Conservation (phyloP, 1,284 basidiomycete genomes). For the Ceratorhiza oryzae-sativae region DNA sequence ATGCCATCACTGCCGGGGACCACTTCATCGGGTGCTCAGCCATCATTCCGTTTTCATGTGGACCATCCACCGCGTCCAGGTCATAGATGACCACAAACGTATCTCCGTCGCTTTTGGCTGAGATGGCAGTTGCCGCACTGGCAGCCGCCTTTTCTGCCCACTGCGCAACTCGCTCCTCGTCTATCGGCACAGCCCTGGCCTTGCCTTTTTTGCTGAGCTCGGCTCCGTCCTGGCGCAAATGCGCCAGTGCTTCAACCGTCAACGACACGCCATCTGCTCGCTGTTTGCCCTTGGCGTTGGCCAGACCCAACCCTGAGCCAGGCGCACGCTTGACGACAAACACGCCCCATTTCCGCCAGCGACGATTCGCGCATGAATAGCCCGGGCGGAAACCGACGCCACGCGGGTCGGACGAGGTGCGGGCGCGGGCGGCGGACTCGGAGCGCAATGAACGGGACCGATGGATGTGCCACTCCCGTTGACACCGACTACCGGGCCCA, state of each 20-base stretch:
- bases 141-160: not conserved
- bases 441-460: not conserved
- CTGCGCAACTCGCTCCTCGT: not conserved
- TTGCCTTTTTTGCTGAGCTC: too few relatives aligned
- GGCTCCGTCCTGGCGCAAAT: not conserved
- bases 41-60: not conserved
- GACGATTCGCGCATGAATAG: slow-evolving; percentile 2
- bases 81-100: slow-evolving; percentile 26
- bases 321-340: slow-evolving; percentile 17
- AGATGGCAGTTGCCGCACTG: not conserved
- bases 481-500: not conserved
- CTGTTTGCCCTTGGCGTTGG: not conserved
- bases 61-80: not conserved
- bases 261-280: not conserved
- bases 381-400: not conserved
- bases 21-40: not conserved
- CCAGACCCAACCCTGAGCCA: not conserved
- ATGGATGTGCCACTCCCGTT: not conserved
- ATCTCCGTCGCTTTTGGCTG: not conserved
- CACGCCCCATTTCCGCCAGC: slow-evolving; percentile 8
- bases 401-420: slow-evolving; percentile 24
- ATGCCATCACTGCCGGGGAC: not conserved
- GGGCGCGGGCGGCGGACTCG: slow-evolving; percentile 10
- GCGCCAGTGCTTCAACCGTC: not conserved
- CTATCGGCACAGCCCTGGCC: not conserved